These are phyloP conservation scores for Taphrina populina DNA, from an alignment of 1,139 yeast species.

Conservation along the genomic window DNA sequence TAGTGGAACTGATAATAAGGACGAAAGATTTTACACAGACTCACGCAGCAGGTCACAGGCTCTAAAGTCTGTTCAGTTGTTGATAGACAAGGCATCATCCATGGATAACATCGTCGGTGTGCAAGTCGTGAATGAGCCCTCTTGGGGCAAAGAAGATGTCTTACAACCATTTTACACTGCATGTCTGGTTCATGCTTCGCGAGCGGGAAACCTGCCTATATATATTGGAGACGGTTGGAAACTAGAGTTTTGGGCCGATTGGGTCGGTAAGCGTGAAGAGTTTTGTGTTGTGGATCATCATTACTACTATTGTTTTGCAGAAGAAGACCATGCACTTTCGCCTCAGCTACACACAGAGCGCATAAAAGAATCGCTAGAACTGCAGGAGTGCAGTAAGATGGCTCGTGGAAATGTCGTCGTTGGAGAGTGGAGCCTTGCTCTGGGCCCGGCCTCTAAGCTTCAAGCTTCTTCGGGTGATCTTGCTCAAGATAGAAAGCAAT, in stretches of 20 bases:
- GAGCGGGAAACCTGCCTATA: constrained; percentile 62
- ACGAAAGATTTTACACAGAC: constrained; percentile 65
- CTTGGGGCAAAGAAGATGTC: constrained; percentile 53
- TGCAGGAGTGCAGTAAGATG: constrained; percentile 43
- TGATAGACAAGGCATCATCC: constrained; percentile 59
- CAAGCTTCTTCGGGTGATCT: constrained; percentile 52
- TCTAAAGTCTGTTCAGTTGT: constrained; percentile 55
- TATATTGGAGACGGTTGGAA: constrained; percentile 94
- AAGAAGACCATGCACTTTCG: constrained; percentile 62
- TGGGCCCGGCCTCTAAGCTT: constrained; percentile 74
- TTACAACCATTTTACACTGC: constrained; percentile 61
- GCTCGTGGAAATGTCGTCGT: constrained; percentile 63
- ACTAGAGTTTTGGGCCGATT: constrained; percentile 73
- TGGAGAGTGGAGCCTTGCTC: constrained; percentile 88
- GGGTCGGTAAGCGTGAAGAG: constrained; percentile 48
- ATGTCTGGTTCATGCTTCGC: constrained; percentile 63
- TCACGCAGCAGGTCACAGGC: constrained; percentile 48
- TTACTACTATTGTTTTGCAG: constrained; percentile 81
- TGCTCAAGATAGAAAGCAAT: constrained; percentile 50
- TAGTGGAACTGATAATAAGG: constrained; percentile 64
- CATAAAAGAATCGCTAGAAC: constrained; percentile 47
- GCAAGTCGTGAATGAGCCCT: constrained; percentile 83
- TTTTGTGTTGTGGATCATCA: constrained; percentile 67
- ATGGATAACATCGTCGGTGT: constrained; percentile 74
- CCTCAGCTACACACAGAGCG: constrained; percentile 60